Conservation (phyloP, 805 yeast species). For the Candida insectalens region DNA sequence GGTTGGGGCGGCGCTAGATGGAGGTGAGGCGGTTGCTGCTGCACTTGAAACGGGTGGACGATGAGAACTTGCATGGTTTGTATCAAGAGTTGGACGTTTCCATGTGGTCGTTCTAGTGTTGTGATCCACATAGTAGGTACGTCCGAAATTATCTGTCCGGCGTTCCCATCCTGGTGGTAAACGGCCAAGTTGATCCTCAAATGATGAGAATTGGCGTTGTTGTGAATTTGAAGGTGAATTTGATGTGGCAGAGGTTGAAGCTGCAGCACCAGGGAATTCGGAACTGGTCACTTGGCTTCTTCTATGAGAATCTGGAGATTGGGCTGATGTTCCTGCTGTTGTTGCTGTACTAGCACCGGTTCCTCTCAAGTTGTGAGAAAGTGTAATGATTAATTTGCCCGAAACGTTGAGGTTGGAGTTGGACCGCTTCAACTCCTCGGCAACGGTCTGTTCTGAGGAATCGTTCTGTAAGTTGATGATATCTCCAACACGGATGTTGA, state of each 20-base stretch:
- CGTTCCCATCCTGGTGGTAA: conserved; percentile 99
- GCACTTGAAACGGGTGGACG: conserved; percentile 26
- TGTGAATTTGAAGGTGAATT: conserved; percentile 4
- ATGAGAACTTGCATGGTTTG: conserved; percentile 47
- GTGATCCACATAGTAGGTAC: conserved; percentile 97
- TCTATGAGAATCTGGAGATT: conserved; percentile 4
- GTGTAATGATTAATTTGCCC: conserved; percentile 78
- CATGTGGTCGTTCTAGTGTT: conserved; percentile 98
- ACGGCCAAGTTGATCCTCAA: conserved; percentile 94
- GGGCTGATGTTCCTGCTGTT: conserved; percentile 5
- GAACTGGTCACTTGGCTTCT: conserved; percentile 1
- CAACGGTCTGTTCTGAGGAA: conserved; percentile 70
- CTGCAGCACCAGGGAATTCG: conserved; percentile 20
- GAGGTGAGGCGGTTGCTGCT: conserved; percentile 17
- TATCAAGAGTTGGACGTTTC: conserved; percentile 88
- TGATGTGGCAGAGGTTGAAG: conserved; percentile 18
- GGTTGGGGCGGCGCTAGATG: conserved; percentile 14
- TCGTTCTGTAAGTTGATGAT: conserved; percentile 55
- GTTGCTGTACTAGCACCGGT: conserved; percentile 2
- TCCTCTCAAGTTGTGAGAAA: conserved; percentile 34
- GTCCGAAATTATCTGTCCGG: conserved; percentile 92
- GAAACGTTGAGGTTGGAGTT: conserved; percentile 89
- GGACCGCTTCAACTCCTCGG: conserved; percentile 84
- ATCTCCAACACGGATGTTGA: conserved; percentile 83
- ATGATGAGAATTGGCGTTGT: conserved; percentile 73